A percentile compares a stretch with the other conserved stretches of the same genome.
Evolutionary conservation across 345 rosid genomes (phyloP).

Genomic region (Crucihimalaya himalaica): DNA sequence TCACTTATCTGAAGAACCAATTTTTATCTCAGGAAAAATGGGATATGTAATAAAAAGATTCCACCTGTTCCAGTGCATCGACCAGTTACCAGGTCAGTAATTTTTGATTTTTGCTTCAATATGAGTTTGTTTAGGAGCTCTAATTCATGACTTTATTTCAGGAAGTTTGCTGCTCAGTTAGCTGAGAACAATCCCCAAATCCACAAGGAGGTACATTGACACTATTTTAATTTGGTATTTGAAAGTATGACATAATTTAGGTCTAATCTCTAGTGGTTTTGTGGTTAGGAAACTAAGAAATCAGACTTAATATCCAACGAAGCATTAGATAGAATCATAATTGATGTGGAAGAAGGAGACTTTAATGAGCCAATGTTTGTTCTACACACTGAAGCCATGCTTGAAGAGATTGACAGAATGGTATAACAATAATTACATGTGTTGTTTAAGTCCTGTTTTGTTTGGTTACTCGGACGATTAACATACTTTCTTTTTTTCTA

Average conservation of each 20-base stretch:
- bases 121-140: background rate
- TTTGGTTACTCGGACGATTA: background rate
- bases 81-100: conserved; percentile 70
- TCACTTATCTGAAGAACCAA: background rate
- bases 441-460: background rate
- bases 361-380: conserved; percentile 77
- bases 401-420: conserved; percentile 87
- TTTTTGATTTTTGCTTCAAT: background rate
- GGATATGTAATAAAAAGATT: conserved; percentile 50
- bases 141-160: conserved; percentile 36
- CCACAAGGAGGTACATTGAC: conserved; percentile 50
- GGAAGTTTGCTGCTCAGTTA: conserved; percentile 81
- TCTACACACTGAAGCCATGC: conserved; percentile 86
- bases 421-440: conserved; percentile 38
- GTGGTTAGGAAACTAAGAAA: conserved; percentile 54
- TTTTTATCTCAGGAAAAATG: conserved; percentile 47
- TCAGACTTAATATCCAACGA: conserved; percentile 38
- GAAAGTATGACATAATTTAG: background rate
- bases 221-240: background rate
- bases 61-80: conserved; percentile 65
- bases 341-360: conserved; percentile 62
- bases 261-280: background rate
- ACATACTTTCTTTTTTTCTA: background rate
- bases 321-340: conserved; percentile 46
- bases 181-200: conserved; percentile 57